These are phyloP conservation scores for Pythium aphanidermatum DNA, from an alignment of 352 stramenopile genomes.

Conservation along the genomic window DNA sequence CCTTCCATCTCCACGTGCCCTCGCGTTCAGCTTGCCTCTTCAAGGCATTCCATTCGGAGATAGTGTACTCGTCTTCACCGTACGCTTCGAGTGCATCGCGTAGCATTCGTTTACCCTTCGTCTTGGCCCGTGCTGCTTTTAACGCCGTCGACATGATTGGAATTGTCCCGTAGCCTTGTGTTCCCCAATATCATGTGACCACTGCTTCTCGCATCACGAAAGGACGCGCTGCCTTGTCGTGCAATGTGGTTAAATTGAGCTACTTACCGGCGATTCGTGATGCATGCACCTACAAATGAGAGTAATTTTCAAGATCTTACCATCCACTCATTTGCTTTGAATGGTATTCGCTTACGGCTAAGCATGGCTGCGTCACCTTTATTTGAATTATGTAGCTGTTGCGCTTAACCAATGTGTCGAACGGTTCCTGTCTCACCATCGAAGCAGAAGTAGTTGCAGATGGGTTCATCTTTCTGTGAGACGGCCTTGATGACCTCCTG, in stretches of 20 bases:
- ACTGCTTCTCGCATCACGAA: too few relatives aligned
- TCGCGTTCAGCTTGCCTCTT: conserved; percentile 20
- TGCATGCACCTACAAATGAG: too few relatives aligned
- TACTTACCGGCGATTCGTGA: too few relatives aligned
- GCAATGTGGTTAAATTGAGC: too few relatives aligned
- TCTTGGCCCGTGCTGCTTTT: conserved; percentile 54
- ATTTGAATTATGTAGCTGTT: conserved; percentile 2
- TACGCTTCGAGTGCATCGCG: conserved; percentile 38
- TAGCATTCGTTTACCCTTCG: conserved; percentile 60
- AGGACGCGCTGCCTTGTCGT: too few relatives aligned
- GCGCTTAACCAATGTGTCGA: conserved; percentile 43
- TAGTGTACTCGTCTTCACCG: conserved; percentile 15
- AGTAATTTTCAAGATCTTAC: too few relatives aligned
- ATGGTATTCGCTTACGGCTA: too few relatives aligned
- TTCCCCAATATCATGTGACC: too few relatives aligned
- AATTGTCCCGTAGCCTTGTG: too few relatives aligned
- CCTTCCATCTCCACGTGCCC: conserved; percentile 27
- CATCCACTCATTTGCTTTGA: too few relatives aligned
- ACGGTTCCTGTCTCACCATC: conserved; percentile 64
- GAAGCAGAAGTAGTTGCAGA: conserved; percentile 96
- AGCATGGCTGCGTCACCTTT: too few relatives aligned
- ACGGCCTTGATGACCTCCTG: conserved; percentile 99
- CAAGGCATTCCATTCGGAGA: conserved; percentile 27
- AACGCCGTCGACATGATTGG: conserved; percentile 61
- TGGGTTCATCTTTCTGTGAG: conserved; percentile 93